Evolutionary conservation across 2,329 filamentous ascomycete species (phyloP), one percentile per base, ranked within the genome.

Genomic region (Claviceps pazoutovae): DNA sequence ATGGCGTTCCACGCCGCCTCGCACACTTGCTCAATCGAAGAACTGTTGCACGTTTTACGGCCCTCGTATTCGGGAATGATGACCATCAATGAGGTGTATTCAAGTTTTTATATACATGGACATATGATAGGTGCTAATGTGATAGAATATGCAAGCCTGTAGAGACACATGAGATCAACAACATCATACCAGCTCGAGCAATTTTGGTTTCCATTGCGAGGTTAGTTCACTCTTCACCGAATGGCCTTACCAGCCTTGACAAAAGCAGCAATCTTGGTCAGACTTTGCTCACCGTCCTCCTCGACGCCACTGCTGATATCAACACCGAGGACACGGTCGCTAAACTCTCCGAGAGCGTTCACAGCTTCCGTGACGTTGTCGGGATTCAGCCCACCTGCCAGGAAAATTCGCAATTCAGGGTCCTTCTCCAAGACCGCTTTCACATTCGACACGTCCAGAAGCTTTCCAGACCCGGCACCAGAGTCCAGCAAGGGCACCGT

Each of bases 261-360:
- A 67, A 98, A 98, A 4, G 77, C 79, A 56, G 74, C 73, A 58
- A 98, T 97, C 71, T 85, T 94, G 17, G 80, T 78, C 53, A 91
- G 61, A 66, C 83, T 86, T 68, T 98, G 93, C 63, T 80, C 73
- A 2, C 89, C 91, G 59, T 84, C 78, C 38, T 81, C 82, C 68
- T 97, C 93, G 2, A 98, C 89, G 0, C 94, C 94, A 62, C 88
- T 95, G 66, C 89, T 95, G 19, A 95, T 88, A 71, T 98, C 93
- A 3, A 98, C 86, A 2, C 84, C 90, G 37, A 89, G 71, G 13
- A 96, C 79, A 54, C 83, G 79, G 9, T 73, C 73, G 26, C 73
- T 72, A 9, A 79, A 65, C 6, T 76, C 71, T 0, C 82, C 84
- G 16, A 91, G 70, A 14, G 76, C 74, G 21, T 73, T 70, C 17